Conservation (phyloP, 805 yeast genomes). For the Wickerhamomyces ciferrii region DNA sequence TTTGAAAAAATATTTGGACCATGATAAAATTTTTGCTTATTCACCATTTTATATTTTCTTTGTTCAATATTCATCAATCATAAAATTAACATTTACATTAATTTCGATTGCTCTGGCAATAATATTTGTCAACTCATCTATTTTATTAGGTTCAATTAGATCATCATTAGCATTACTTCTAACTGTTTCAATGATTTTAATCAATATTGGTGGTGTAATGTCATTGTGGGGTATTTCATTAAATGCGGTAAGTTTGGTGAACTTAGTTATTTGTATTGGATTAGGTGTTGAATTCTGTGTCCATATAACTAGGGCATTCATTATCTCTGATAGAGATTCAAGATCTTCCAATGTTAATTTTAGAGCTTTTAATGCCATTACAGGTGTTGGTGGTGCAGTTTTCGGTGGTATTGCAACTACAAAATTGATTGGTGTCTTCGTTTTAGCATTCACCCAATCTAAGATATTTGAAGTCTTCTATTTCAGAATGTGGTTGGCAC, state of each 20-base stretch:
- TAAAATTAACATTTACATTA: constrained; percentile 50
- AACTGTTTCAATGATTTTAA: constrained; percentile 59
- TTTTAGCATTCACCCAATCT: constrained; percentile 81
- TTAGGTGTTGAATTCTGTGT: constrained; percentile 90
- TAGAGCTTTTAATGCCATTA: constrained; percentile 52
- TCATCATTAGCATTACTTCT: constrained; percentile 51
- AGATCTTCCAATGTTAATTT: constrained; percentile 23
- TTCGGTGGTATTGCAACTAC: constrained; percentile 88
- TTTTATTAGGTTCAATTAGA: constrained; percentile 61
- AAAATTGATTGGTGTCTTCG: constrained; percentile 81
- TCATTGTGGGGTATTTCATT: constrained; percentile 67
- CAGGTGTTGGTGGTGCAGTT: constrained; percentile 84
- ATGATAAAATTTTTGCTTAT: constrained; percentile 70
- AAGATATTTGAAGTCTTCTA: constrained; percentile 88
- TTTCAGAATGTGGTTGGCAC: constrained; percentile 89
- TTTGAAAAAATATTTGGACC: constrained; percentile 34
- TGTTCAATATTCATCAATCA: constrained; percentile 75
- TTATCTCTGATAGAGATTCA: constrained; percentile 29
- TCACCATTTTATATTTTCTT: constrained; percentile 92
- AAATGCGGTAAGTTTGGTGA: constrained; percentile 87
- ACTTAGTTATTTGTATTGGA: constrained; percentile 88
- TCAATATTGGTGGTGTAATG: constrained; percentile 79
- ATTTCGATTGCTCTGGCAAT: constrained; percentile 45
- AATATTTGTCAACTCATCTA: constrained; percentile 46
- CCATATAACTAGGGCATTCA: constrained; percentile 77